These are phyloP conservation scores for Pichia californica DNA, from an alignment of 805 yeast species.

Conservation along the genomic window DNA sequence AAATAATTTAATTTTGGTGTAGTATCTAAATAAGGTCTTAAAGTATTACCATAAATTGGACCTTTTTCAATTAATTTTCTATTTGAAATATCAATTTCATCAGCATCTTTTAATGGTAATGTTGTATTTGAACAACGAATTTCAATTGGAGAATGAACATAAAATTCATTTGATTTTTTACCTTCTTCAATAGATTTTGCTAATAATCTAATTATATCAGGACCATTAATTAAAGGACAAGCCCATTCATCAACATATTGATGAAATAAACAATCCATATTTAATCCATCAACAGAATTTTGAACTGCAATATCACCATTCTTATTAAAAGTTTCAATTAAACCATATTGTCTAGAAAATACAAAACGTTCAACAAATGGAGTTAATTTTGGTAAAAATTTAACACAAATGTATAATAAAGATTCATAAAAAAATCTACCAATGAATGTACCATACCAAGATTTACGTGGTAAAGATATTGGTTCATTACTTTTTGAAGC, in stretches of 20 bases:
- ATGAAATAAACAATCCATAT: slow-evolving; percentile 91
- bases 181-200: slow-evolving; percentile 58
- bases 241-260: slow-evolving; percentile 98
- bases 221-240: slow-evolving; percentile 78
- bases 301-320: slow-evolving; percentile 60
- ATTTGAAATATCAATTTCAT: slow-evolving; percentile 40
- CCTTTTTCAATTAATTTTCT: slow-evolving; percentile 58
- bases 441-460: slow-evolving; percentile 79
- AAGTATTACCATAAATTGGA: slow-evolving; percentile 75
- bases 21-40: slow-evolving; percentile 75
- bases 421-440: slow-evolving; percentile 80
- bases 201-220: slow-evolving; percentile 58
- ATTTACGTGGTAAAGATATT: slow-evolving; percentile 54
- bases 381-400: slow-evolving; percentile 65
- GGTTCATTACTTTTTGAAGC: slow-evolving; percentile 71
- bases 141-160: slow-evolving; percentile 93
- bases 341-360: slow-evolving; percentile 78
- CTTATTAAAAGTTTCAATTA: slow-evolving; percentile 53
- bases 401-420: slow-evolving; percentile 72
- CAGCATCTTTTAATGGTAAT: slow-evolving; percentile 25
- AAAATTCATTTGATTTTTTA: slow-evolving; percentile 53
- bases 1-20: slow-evolving; percentile 64
- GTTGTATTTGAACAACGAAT: slow-evolving; percentile 89
- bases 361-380: slow-evolving; percentile 83
- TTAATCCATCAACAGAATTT: slow-evolving; percentile 77